A percentile compares a stretch with the other conserved stretches of the same genome.
These are phyloP conservation scores for Nakazawaea ambrosiae DNA, from an alignment of 805 yeast species.

Conservation along the genomic window DNA sequence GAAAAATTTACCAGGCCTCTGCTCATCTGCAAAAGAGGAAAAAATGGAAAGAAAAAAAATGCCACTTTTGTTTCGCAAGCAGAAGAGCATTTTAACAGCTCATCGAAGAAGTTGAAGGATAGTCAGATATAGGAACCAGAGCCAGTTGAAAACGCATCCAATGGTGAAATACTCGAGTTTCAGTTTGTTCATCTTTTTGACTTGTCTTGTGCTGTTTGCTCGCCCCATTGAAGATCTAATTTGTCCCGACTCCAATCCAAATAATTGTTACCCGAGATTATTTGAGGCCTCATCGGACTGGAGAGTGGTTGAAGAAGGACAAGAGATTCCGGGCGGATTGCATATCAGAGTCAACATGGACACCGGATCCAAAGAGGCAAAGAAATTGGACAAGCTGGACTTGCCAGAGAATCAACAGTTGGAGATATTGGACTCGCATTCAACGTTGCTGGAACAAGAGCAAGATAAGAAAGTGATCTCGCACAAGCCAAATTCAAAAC, in stretches of 20 bases:
- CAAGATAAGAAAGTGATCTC: constrained; percentile 1
- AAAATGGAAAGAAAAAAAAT: neutral
- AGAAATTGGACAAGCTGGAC: constrained; percentile 30
- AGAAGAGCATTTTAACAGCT: too few relatives aligned
- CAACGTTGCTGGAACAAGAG: constrained; percentile 10
- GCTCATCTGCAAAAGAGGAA: neutral
- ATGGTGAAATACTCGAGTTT: too few relatives aligned
- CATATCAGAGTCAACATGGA: constrained; percentile 71
- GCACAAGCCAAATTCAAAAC: constrained; percentile 6
- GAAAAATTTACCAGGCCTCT: too few relatives aligned
- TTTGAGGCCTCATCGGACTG: constrained; percentile 65
- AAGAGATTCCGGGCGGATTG: constrained; percentile 71
- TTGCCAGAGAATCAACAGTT: constrained; percentile 9
- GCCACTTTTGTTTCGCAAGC: too few relatives aligned
- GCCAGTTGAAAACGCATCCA: too few relatives aligned
- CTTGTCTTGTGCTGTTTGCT: too few relatives aligned
- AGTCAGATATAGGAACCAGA: too few relatives aligned
- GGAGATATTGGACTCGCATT: constrained; percentile 8
- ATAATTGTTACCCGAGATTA: constrained; percentile 54
- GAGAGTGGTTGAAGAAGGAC: constrained; percentile 65
- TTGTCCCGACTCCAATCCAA: constrained; percentile 34
- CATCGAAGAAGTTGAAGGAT: too few relatives aligned
- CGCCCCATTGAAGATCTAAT: constrained; percentile 18
- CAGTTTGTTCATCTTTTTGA: too few relatives aligned
- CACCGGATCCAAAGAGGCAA: constrained; percentile 68